phyloP scores from a whole-genome alignment of 768 basidiomycete genomes.

The Leucocoprinus leucothites region DNA sequence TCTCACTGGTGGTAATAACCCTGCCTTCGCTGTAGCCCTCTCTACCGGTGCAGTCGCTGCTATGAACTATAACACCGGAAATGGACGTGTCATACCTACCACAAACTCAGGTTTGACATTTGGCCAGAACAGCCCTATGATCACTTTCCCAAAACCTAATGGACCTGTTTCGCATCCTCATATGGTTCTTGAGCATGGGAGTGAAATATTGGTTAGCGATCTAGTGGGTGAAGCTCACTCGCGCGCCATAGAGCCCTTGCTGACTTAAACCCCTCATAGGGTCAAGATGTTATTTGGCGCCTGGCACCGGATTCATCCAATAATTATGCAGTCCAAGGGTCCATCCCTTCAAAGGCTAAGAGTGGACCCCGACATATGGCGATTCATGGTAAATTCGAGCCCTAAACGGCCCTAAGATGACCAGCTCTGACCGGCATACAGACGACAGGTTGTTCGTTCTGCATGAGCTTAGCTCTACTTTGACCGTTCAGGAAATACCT shows the following conservation, averaged over 20 bases:
- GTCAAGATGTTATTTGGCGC: constrained; percentile 68
- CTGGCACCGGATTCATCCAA: constrained; percentile 43
- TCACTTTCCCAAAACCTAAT: constrained; percentile 49
- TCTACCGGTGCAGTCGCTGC: constrained; percentile 55
- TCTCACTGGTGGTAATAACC: constrained; percentile 46
- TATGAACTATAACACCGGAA: constrained; percentile 57
- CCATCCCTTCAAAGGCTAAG: constrained; percentile 56
- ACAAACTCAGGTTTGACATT: constrained; percentile 31
- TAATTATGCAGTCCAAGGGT: constrained; percentile 52
- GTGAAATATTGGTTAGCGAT: constrained; percentile 63
- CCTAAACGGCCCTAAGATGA: not conserved
- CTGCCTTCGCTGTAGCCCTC: constrained; percentile 49
- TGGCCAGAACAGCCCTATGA: constrained; percentile 32
- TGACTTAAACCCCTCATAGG: constrained; percentile 32
- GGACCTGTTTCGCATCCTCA: constrained; percentile 58
- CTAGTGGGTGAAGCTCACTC: constrained; percentile 37
- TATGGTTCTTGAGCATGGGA: constrained; percentile 53
- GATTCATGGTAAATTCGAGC: constrained; percentile 19
- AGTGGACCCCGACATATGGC: constrained; percentile 55
- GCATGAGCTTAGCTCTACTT: constrained; percentile 54
- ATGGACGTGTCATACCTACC: constrained; percentile 51
- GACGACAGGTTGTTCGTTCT: constrained; percentile 49
- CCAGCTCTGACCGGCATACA: constrained; percentile 16
- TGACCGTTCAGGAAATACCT: constrained; percentile 58
- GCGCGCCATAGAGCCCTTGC: constrained; percentile 2